Conservation (phyloP, 352 stramenopile genomes). For the Phytopythium chamaehyphon region DNA sequence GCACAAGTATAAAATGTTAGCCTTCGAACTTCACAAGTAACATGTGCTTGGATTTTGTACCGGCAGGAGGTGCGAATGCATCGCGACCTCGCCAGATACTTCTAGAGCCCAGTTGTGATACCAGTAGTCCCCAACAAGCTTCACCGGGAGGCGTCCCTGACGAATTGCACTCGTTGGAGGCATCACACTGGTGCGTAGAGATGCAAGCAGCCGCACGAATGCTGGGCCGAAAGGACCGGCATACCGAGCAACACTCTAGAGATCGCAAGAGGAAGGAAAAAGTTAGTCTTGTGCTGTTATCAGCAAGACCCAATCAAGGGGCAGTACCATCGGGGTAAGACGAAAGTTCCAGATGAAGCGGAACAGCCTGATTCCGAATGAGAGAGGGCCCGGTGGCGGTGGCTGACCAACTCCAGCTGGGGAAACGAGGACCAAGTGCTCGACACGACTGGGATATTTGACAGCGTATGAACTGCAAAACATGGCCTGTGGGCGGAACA, state of each 20-base stretch:
- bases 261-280: background rate
- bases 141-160: slow-evolving; percentile 31
- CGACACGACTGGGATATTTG: slow-evolving; percentile 32
- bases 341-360: slow-evolving; percentile 44
- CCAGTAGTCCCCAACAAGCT: slow-evolving; percentile 49
- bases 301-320: background rate
- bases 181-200: slow-evolving; percentile 44
- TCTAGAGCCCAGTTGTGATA: slow-evolving; percentile 79
- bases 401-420: slow-evolving; percentile 49
- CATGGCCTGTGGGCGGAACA: slow-evolving; percentile 31
- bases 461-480: slow-evolving; percentile 51
- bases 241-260: slow-evolving; percentile 42
- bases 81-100: slow-evolving; percentile 57
- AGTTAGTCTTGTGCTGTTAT: background rate
- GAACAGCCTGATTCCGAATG: slow-evolving; percentile 36
- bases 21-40: background rate
- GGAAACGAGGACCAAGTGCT: slow-evolving; percentile 61
- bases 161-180: slow-evolving; percentile 58
- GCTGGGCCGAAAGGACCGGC: slow-evolving; percentile 47
- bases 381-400: slow-evolving; percentile 22
- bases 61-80: slow-evolving; percentile 62
- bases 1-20: background rate
- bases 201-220: slow-evolving; percentile 43
- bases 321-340: slow-evolving; percentile 48
- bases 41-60: slow-evolving; percentile 10